A percentile compares a stretch with the other conserved stretches of the same genome.
Evolutionary conservation across 495 filamentous ascomycete species (phyloP).

Genomic region (Evansstolkia leycettana): DNA sequence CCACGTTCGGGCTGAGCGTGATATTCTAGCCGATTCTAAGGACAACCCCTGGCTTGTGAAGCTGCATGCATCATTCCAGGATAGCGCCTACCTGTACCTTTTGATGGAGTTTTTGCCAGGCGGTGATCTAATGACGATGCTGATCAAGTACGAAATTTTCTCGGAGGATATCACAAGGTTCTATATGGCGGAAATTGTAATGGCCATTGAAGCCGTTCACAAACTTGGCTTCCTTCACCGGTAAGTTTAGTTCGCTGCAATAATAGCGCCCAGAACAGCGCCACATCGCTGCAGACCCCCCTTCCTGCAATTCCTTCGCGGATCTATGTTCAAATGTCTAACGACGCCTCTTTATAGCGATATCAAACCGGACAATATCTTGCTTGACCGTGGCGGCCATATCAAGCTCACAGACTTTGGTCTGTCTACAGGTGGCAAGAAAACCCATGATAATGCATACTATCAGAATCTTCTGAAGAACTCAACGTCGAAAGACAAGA

Average conservation of each 20-base stretch:
- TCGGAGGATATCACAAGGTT: slow-evolving; percentile 97
- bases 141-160: slow-evolving; percentile 99
- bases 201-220: slow-evolving; percentile 96
- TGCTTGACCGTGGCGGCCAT: slow-evolving; percentile 88
- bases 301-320: too few species aligned
- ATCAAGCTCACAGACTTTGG: slow-evolving; percentile 99
- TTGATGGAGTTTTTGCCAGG: slow-evolving; percentile 98
- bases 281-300: too few species aligned
- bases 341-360: slow-evolving; percentile 47
- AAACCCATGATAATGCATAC: slow-evolving; percentile 94
- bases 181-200: slow-evolving; percentile 96
- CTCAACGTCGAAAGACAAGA: slow-evolving; percentile 56
- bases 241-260: slow-evolving; percentile 36
- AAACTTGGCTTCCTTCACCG: slow-evolving; percentile 97
- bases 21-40: slow-evolving; percentile 88
- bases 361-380: slow-evolving; percentile 98
- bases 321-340: neutral
- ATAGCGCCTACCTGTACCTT: slow-evolving; percentile 90
- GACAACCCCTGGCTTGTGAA: slow-evolving; percentile 99
- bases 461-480: slow-evolving; percentile 92
- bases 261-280: too few species aligned
- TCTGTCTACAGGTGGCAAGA: slow-evolving; percentile 94
- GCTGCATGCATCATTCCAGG: slow-evolving; percentile 94
- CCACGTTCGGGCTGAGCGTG: slow-evolving; percentile 95
- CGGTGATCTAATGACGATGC: slow-evolving; percentile 99